Evolutionary conservation across 108 stramenopile genomes (phyloP), one percentile per base, ranked within the genome.

Genomic region (Asterionellopsis glacialis): DNA sequence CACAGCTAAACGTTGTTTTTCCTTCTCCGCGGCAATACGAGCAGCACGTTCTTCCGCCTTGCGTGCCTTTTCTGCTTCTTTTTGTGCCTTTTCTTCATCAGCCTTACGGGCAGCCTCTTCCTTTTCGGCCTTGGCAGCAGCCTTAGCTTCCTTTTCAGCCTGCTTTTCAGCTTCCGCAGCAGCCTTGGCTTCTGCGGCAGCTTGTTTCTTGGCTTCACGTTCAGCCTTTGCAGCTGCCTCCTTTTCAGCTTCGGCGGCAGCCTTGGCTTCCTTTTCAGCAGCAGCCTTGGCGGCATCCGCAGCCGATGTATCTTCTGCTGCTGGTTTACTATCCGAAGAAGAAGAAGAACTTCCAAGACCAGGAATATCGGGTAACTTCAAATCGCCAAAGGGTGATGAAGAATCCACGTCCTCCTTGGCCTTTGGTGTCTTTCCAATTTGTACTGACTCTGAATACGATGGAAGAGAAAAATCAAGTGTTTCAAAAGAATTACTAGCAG

Each of bases 391-490:
- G 16, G 59, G 22, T 28, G 45, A 57, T 53, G 64, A 51, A 18
- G 22, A 51, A 41, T 44, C 51, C 41, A 18, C 59, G 51, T 43
- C 54, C 44, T 24, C 28, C 51, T 45, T 60, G 26, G 24, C 47
- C 19, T 45, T n/a, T 13, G 64, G 49, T 16, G 60, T 42, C 51
- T 52, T 28, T 13, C 71, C 74, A n/a, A n/a, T n/a, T n/a, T n/a
- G n/a, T 49, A 61, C 75, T 42, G 65, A 41, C 15, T 68, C 69
- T 7, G 33, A 33, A 61, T 91, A 91, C 4, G 80, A 83, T 5
- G 90, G 90, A 58, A 91, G 51, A 1, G 80, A 82, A 61, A 91
- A 91, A 45, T 91, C 90, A 55, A 91, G 68, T 16, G 76, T 84
- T 23, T 85, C 83, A 45, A 79, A 27, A 11, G 52, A 27, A 27